Conservation (phyloP, 805 yeast species). For the Cyberlindnera maclurae region DNA sequence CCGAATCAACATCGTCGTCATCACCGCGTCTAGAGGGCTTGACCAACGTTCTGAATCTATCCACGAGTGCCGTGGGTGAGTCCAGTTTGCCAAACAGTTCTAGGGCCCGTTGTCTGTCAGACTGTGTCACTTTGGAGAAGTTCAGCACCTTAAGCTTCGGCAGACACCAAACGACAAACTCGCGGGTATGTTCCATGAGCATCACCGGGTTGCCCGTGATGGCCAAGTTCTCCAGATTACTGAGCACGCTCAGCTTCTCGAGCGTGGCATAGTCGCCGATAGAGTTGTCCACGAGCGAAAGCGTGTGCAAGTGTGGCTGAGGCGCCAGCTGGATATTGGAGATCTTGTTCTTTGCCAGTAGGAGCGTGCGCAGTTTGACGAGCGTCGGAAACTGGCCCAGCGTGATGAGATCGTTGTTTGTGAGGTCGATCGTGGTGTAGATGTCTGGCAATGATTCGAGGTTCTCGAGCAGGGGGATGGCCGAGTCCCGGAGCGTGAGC, state of each 20-base stretch:
- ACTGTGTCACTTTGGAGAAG: conserved; percentile 49
- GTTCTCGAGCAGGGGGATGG: conserved; percentile 2
- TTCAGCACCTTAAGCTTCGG: conserved; percentile 66
- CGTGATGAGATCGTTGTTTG: conserved; percentile 62
- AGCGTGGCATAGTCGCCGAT: conserved; percentile 40
- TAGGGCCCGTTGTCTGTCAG: conserved; percentile 42
- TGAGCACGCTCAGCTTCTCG: conserved; percentile 31
- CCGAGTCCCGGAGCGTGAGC: conserved; percentile 1
- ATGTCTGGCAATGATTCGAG: conserved; percentile 24
- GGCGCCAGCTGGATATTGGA: conserved; percentile 29
- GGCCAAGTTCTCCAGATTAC: conserved; percentile 39
- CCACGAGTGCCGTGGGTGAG: conserved; percentile 7
- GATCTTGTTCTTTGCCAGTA: conserved; percentile 61
- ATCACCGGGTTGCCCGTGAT: conserved; percentile 56
- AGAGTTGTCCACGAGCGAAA: conserved; percentile 47
- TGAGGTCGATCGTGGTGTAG: conserved; percentile 56
- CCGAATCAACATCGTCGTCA: not conserved
- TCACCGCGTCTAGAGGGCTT: not conserved
- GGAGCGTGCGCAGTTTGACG: conserved; percentile 40
- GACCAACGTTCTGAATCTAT: conserved; percentile 14
- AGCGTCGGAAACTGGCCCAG: conserved; percentile 45
- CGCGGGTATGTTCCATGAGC: conserved; percentile 45
- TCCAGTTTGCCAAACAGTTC: conserved; percentile 34
- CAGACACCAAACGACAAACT: conserved; percentile 48
- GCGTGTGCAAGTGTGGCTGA: conserved; percentile 39